Evolutionary conservation across 2,329 filamentous ascomycete species (phyloP).

Genomic region (Fusarium humuli): DNA sequence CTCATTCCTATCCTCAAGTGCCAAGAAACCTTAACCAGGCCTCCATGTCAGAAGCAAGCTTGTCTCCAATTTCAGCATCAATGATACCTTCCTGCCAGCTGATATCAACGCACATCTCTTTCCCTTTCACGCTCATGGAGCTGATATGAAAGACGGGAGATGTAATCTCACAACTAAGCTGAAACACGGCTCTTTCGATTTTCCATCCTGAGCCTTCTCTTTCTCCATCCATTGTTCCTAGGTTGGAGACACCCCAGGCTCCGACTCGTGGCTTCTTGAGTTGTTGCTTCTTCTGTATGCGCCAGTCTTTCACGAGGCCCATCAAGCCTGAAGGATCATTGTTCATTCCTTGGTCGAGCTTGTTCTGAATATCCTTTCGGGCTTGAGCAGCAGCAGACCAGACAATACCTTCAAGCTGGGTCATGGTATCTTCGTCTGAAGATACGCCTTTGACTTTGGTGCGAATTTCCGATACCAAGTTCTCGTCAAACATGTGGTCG

Average conservation of each 20-base stretch:
- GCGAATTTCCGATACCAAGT: conserved; percentile 29
- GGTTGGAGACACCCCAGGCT: conserved; percentile 45
- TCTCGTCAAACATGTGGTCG: conserved; percentile 18
- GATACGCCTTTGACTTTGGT: conserved; percentile 23
- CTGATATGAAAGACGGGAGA: conserved; percentile 41
- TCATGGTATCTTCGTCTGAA: conserved; percentile 23
- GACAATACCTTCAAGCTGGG: conserved; percentile 29
- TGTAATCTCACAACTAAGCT: conserved; percentile 37
- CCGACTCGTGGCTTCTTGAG: conserved; percentile 41
- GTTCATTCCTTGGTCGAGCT: conserved; percentile 33
- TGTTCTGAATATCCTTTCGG: conserved; percentile 29
- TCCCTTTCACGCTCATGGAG: conserved; percentile 39
- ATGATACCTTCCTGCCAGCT: conserved; percentile 42
- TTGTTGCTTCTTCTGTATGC: conserved; percentile 22
- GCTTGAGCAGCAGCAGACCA: conserved; percentile 26
- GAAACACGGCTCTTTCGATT: conserved; percentile 39
- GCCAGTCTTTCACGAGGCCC: conserved; percentile 45
- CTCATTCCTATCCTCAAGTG: conserved; percentile 19
- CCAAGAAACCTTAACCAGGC: conserved; percentile 40
- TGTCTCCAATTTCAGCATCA: conserved; percentile 33
- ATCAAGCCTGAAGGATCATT: conserved; percentile 44
- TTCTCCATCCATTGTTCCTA: conserved; percentile 45
- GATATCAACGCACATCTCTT: conserved; percentile 41
- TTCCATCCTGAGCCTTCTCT: conserved; percentile 37
- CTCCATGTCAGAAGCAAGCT: conserved; percentile 37